Base-by-base conservation (phyloP, 768 basidiomycete genomes). In the Leccinum ochraceum region DNA sequence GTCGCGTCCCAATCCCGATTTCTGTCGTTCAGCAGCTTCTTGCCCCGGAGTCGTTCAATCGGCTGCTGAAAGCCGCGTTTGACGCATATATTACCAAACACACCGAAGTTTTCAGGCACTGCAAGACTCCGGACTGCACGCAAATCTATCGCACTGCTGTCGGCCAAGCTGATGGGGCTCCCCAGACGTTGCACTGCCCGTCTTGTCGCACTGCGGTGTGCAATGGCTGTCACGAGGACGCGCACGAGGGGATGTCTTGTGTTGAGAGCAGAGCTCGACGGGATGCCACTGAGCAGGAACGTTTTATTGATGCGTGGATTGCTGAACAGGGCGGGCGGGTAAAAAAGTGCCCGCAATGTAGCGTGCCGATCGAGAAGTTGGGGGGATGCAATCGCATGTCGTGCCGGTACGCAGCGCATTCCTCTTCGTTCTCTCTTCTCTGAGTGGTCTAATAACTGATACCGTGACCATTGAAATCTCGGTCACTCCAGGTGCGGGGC, bases 341-440 rank as follows among this genome's bases (percentile, higher is more conserved):
- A 54, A 90, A 90, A 74, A 77, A 78, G 34, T 93, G 91, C 64
- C 91, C 91, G 0, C 80, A 79, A 3, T 93, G 91, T 72, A 80
- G 80, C 50, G 80, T 85, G 17, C 77, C 78, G 16, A 91, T 93
- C 60, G 88, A 92, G 74, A 85, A 86, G 53, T 65, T 72, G 16
- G 86, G 84, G 57, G 91, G 91, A 1, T 93, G 91, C 68, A 89
- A 92, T 72, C 91, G 93, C 71, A 85, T 93, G 79, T 84, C 81
- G 16, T 93, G 91, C 72, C 75, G 46, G 71, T 72, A 56, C 16
- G 71, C 30, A 10, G 10, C 7, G 13, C 16, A 3, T 54, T 30
- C 7, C 49, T 6, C 2, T 52, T 24, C 2, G 39, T 42, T 13
- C 3, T 28, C 7, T 32, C 2, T n/a, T 13, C 10, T 17, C 20